Percentiles rank a stretch among this genome's conserved stretches.
phyloP scores from a whole-genome alignment of 2,329 filamentous ascomycete genomes.

The Stemphylium vesicarium region DNA sequence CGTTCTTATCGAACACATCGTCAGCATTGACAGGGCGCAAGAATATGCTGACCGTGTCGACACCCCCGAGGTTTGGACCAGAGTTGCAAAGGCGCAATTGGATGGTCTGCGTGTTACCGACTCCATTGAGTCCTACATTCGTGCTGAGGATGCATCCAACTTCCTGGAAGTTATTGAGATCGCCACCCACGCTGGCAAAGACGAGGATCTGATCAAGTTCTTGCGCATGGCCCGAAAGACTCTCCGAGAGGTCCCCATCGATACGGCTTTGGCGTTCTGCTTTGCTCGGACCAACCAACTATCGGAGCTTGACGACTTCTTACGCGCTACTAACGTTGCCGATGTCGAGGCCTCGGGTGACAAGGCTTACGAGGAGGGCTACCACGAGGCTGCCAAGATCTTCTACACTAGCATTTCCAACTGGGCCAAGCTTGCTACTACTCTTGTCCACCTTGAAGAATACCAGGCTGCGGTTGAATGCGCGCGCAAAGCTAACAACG shows the following conservation, averaged over 20 bases:
- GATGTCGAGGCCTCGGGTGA: slow-evolving; percentile 97
- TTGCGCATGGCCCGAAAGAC: slow-evolving; percentile 98
- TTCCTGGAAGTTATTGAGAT: slow-evolving; percentile 96
- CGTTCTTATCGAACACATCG: slow-evolving; percentile 93
- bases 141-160: slow-evolving; percentile 90
- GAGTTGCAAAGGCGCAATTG: slow-evolving; percentile 95
- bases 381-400: slow-evolving; percentile 96
- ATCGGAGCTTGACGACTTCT: slow-evolving; percentile 92
- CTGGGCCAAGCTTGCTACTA: slow-evolving; percentile 98
- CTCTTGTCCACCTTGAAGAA: slow-evolving; percentile 93
- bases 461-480: slow-evolving; percentile 98
- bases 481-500: slow-evolving; percentile 97
- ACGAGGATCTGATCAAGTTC: slow-evolving; percentile 96
- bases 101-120: slow-evolving; percentile 93
- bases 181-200: slow-evolving; percentile 92
- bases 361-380: slow-evolving; percentile 94
- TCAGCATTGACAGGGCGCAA: slow-evolving; percentile 96
- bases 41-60: slow-evolving; percentile 96
- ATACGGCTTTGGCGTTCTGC: slow-evolving; percentile 92
- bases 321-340: slow-evolving; percentile 90
- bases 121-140: slow-evolving; percentile 96
- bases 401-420: slow-evolving; percentile 99
- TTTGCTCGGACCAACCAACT: slow-evolving; percentile 92
- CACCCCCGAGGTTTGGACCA: slow-evolving; percentile 94
- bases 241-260: slow-evolving; percentile 88